Base-by-base conservation (phyloP, 768 basidiomycete genomes). In the Leucogyrophana mollusca region DNA sequence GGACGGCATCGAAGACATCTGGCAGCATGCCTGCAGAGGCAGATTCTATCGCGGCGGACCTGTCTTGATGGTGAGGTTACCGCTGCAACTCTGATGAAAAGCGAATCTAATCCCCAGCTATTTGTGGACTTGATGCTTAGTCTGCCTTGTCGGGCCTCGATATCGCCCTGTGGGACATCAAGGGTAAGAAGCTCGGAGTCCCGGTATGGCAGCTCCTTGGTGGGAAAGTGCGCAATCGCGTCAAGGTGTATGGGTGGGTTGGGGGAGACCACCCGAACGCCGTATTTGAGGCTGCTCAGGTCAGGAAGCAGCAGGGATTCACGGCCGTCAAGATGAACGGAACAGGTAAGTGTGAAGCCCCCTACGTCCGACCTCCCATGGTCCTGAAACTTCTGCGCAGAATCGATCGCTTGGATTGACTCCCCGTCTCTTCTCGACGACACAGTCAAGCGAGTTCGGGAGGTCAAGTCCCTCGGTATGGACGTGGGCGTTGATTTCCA, bases 91-190 rank as follows among this genome's bases (percentile, higher is more conserved):
- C 10, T 38, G 13, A 34, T 30, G 10, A 6, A 33, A 30, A 9
- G 7, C 8, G 8, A 37, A 8, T 21, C 35, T 16, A 9, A 37
- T 30, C 27, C 7, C 27, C 6, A 30, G 13, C 13, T n/a, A 37
- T n/a, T 37, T 16, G 16, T 21, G 20, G 16, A 37, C n/a, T 6
- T 16, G 7, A 21, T 37, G 7, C 9, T 5, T 10, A 78, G 75
- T 79, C 74, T 22, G 79, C 75, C 8, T 61, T 79, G 9, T 77
- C 79, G 2, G 82, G 83, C 0, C 61, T 87, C 23, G 83, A 86
- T 60, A 87, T 87, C 47, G 83, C 83, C 1, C 67, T 88, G 1
- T 77, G 86, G 86, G 86, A 87, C 56, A 83, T 88, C 65, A 87
- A 87, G 53, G 87, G 87, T n/a, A 86, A 85, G 65, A 81, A 79